Evolutionary conservation across 2,329 filamentous ascomycete species (phyloP).

Genomic region (Ascochyta rabiei): DNA sequence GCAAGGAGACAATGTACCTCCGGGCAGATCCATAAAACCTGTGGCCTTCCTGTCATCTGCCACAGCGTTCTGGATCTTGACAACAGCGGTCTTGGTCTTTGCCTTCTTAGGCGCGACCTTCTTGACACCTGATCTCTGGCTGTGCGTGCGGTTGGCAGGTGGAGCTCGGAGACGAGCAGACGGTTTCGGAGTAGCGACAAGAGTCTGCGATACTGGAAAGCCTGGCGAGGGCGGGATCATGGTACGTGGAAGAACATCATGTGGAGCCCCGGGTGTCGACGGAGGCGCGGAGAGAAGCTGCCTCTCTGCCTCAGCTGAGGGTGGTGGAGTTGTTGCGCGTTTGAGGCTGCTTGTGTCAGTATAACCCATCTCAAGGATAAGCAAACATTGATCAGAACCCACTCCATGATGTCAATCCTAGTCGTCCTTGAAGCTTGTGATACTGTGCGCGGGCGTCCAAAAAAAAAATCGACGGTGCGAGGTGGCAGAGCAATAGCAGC

Average conservation of each 20-base stretch:
- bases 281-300: neutral
- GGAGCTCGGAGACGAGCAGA: neutral
- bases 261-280: neutral
- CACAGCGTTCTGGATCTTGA: too few relatives aligned
- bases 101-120: neutral
- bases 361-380: neutral
- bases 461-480: neutral
- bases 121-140: neutral
- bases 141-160: neutral
- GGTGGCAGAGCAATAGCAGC: neutral
- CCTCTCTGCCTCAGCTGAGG: neutral
- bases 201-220: neutral
- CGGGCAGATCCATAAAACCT: conserved; percentile 30
- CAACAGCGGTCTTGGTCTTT: neutral
- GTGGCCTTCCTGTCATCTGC: conserved; percentile 6
- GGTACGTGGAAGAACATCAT: neutral
- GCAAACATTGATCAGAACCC: neutral
- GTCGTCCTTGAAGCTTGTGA: neutral
- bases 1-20: conserved; percentile 15
- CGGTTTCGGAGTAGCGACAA: neutral
- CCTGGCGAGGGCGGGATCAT: conserved; percentile 1
- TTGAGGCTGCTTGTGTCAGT: neutral
- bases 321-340: neutral
- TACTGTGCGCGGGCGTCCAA: neutral
- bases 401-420: neutral